Percentiles rank a stretch among this genome's conserved stretches.
These are phyloP conservation scores for Paramecium pentaurelia DNA, from an alignment of 73 alveolate species.

Conservation along the genomic window DNA sequence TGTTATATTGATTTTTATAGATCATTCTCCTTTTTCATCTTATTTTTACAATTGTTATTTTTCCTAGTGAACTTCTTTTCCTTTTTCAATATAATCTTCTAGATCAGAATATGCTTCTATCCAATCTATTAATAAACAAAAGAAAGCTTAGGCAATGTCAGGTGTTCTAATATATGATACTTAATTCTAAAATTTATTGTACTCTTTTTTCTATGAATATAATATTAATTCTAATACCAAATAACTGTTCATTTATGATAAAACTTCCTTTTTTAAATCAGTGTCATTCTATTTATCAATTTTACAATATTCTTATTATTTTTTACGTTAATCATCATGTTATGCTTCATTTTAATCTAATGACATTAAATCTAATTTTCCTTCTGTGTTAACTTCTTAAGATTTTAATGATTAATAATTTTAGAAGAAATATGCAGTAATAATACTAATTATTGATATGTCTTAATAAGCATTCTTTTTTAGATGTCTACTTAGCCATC, in stretches of 20 bases:
- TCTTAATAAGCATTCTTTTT: slow-evolving; percentile 49
- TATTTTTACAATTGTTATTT: background rate
- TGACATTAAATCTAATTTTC: slow-evolving; percentile 9
- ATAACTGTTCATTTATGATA: background rate
- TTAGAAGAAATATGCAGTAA: background rate
- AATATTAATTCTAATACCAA: background rate
- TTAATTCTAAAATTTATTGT: background rate
- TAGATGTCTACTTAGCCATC: slow-evolving; percentile 45
- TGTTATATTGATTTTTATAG: background rate
- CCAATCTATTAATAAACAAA: slow-evolving; percentile 16
- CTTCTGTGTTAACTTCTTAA: slow-evolving; percentile 1
- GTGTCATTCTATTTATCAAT: slow-evolving; percentile 30
- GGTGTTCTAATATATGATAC: slow-evolving; percentile 31
- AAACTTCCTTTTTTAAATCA: slow-evolving; percentile 15
- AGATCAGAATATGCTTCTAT: slow-evolving; percentile 45
- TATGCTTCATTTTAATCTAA: background rate
- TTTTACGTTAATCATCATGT: slow-evolving; percentile 11
- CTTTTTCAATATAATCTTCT: background rate
- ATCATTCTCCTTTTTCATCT: background rate
- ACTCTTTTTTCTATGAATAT: slow-evolving; percentile 2
- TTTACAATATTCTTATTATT: background rate
- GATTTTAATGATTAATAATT: background rate
- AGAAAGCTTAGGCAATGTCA: slow-evolving; percentile 24
- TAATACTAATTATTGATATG: background rate
- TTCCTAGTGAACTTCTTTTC: background rate